phyloP scores from a whole-genome alignment of 2,329 filamentous ascomycete genomes.

The Fusarium papillatum region DNA sequence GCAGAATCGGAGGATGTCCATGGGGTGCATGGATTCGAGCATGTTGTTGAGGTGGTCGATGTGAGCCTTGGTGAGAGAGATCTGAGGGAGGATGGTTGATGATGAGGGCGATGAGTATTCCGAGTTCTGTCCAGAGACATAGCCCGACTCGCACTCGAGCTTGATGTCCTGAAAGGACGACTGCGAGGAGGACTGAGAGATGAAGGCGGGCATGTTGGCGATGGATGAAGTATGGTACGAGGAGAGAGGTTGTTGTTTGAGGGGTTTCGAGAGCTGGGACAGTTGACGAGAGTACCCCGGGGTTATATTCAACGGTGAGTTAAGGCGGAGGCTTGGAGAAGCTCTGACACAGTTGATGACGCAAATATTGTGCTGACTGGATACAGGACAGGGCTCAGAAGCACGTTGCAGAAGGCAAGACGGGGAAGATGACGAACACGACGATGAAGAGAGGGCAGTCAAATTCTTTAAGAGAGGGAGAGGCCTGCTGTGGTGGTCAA shows the following conservation, averaged over 20 bases:
- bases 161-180: conserved; percentile 56
- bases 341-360: conserved; percentile 39
- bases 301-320: conserved; percentile 30
- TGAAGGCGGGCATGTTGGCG: conserved; percentile 52
- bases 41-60: conserved; percentile 92
- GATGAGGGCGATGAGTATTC: conserved; percentile 54
- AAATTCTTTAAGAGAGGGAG: conserved; percentile 44
- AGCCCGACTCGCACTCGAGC: conserved; percentile 81
- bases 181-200: conserved; percentile 56
- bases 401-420: conserved; percentile 32
- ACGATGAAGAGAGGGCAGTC: conserved; percentile 36
- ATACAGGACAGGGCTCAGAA: conserved; percentile 33
- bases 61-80: conserved; percentile 90
- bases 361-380: conserved; percentile 41
- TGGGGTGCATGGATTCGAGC: conserved; percentile 87
- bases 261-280: conserved; percentile 38
- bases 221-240: conserved; percentile 14
- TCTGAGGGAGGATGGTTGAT: conserved; percentile 71
- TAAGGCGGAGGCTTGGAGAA: conserved; percentile 17
- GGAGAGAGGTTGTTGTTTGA: conserved; percentile 28
- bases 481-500: conserved; percentile 32
- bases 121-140: conserved; percentile 70
- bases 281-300: conserved; percentile 30
- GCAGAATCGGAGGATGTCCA: conserved; percentile 94
- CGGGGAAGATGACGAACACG: conserved; percentile 36